Conservation (phyloP, 1,284 basidiomycete species). For the Leccinum variabile region DNA sequence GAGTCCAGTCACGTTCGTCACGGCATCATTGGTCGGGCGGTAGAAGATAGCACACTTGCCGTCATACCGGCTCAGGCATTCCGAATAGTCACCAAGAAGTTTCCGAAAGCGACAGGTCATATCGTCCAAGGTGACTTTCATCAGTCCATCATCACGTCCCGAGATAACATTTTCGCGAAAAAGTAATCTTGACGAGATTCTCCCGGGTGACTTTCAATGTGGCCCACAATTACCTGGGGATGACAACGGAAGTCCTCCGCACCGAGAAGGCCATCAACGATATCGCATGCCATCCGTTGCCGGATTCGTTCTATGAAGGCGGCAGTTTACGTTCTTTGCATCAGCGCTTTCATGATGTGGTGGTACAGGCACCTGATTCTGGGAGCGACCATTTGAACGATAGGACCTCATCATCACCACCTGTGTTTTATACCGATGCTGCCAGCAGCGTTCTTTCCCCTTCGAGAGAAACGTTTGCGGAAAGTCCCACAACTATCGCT, state of each 20-base stretch:
- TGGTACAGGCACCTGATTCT: conserved; percentile 45
- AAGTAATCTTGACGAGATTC: conserved; percentile 93
- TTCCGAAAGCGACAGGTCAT: conserved; percentile 94
- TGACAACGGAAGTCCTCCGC: conserved; percentile 93
- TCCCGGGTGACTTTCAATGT: conserved; percentile 96
- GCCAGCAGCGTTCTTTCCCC: conserved; percentile 9
- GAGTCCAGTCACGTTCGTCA: conserved; percentile 45
- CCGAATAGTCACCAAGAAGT: conserved; percentile 87
- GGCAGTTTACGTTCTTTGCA: conserved; percentile 88
- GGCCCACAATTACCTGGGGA: conserved; percentile 93
- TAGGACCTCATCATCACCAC: conserved; percentile 21
- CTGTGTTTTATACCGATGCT: conserved; percentile 12
- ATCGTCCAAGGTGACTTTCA: conserved; percentile 81
- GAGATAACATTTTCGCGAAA: conserved; percentile 1
- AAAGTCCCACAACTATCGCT: conserved; percentile 23
- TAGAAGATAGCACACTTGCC: conserved; percentile 94
- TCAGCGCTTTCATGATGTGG: conserved; percentile 73
- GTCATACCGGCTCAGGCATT: conserved; percentile 99
- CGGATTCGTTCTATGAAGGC: conserved; percentile 89
- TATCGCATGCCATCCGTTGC: conserved; percentile 93
- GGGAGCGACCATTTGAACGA: conserved; percentile 58
- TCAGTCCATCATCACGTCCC: not conserved
- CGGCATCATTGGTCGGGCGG: conserved; percentile 84
- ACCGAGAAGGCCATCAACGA: conserved; percentile 98
- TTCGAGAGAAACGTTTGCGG: conserved; percentile 26